Evolutionary conservation across 2,329 filamentous ascomycete genomes (phyloP).

Genomic region (Exophiala viscosa): DNA sequence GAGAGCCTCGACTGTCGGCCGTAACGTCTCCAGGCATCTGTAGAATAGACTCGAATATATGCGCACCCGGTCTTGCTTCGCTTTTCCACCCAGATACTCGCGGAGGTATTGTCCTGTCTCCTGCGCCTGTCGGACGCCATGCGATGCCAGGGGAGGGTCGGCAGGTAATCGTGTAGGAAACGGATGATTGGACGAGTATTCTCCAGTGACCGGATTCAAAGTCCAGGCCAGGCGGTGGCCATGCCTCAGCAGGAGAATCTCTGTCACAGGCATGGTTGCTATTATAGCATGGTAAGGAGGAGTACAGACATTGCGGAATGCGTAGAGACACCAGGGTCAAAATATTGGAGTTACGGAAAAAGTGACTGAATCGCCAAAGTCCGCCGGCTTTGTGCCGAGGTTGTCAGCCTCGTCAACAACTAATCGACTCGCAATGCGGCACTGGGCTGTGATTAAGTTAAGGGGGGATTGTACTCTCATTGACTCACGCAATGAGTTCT

Average conservation of each 20-base stretch:
- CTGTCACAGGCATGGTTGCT: constrained; percentile 28
- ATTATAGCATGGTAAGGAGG: neutral
- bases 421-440: too few relatives aligned
- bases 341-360: too few relatives aligned
- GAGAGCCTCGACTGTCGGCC: constrained; percentile 54
- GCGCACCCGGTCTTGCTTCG: constrained; percentile 52
- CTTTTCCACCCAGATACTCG: constrained; percentile 56
- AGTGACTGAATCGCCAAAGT: too few relatives aligned
- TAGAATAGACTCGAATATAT: constrained; percentile 86
- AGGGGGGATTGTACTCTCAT: too few relatives aligned
- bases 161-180: constrained; percentile 84
- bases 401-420: too few relatives aligned
- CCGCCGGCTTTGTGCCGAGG: too few relatives aligned
- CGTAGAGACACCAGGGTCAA: neutral
- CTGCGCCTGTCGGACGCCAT: constrained; percentile 78
- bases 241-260: constrained; percentile 29
- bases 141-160: constrained; percentile 80
- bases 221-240: constrained; percentile 82
- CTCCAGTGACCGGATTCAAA: constrained; percentile 74
- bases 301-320: neutral
- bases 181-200: constrained; percentile 67
- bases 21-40: constrained; percentile 78
- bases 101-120: constrained; percentile 67
- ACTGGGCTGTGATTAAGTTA: too few relatives aligned
- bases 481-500: too few relatives aligned